Evolutionary conservation across 768 basidiomycete genomes (phyloP), one percentile per base, ranked within the genome.

Genomic region (Hericium erinaceus): DNA sequence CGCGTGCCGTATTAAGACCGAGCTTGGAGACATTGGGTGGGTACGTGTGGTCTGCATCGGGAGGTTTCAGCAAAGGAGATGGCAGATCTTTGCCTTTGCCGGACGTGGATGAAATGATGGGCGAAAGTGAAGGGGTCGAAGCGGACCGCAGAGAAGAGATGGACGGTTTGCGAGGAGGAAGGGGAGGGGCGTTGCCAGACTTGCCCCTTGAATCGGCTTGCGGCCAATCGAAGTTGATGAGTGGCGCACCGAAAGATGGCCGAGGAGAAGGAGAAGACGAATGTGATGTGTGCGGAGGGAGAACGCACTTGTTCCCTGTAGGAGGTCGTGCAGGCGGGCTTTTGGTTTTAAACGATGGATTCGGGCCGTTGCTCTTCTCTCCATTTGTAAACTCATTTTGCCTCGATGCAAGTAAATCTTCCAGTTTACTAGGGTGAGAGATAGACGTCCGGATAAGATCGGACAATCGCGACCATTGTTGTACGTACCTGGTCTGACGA

Each of bases 81-180:
- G 64, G 70, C 39, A 67, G 67, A 26, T 75, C 68, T 49, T 69
- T 67, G 16, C 69, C 58, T 64, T 68, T 59, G 53, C 67, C 24
- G 57, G 66, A 53, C 57, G 65, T 56, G 60, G 59, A 24, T 48
- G 56, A 64, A 55, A 68, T 12, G 78, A 83, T 1, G 80, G 49
- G 24, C 8, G 75, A 61, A 79, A 83, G 50, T 83, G 78, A 10
- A 82, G 83, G 39, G 82, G 84, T 37, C 83, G 74, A 22, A 79
- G 79, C 16, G 82, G 85, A 39, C 73, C 72, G 61, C 69, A 65
- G 49, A 40, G 68, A 24, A 65, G 59, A 65, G 37, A 72, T 69
- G 8, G 83, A 84, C 0, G 80, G 74, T 61, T 80, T 82, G 52
- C 85, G 79, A 9, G 84, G 83, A 22, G 85, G 85, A 16, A 86